phyloP scores from a whole-genome alignment of 768 basidiomycete species.

The Neoboletus magnificus region DNA sequence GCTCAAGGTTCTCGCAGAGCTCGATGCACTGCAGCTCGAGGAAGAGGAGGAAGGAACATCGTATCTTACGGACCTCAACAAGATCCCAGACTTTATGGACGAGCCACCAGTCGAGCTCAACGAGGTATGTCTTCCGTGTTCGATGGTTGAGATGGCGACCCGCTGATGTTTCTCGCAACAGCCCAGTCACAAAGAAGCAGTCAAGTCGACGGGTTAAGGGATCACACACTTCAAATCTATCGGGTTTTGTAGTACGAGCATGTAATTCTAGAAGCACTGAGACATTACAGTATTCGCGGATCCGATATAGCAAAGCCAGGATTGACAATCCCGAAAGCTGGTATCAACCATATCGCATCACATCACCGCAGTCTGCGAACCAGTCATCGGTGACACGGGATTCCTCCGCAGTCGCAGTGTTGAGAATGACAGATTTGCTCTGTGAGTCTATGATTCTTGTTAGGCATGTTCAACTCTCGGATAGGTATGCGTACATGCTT shows the following conservation, averaged over 20 bases:
- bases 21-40: conserved; percentile 91
- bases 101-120: conserved; percentile 70
- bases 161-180: conserved; percentile 19
- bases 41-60: conserved; percentile 88
- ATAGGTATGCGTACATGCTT: conserved; percentile 54
- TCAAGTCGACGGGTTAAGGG: conserved; percentile 46
- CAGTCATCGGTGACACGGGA: conserved; percentile 66
- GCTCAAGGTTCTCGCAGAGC: conserved; percentile 51
- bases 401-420: conserved; percentile 61
- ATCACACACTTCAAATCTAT: neutral
- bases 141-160: neutral
- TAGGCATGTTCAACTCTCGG: neutral
- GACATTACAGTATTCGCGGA: neutral
- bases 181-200: conserved; percentile 51
- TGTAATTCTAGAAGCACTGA: conserved; percentile 14
- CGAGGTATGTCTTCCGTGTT: conserved; percentile 45
- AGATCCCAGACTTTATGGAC: conserved; percentile 90
- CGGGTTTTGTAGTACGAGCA: conserved; percentile 1
- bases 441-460: conserved; percentile 59
- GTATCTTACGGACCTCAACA: conserved; percentile 83
- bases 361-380: conserved; percentile 59
- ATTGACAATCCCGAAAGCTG: neutral
- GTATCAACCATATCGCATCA: conserved; percentile 62
- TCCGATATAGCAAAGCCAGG: neutral
- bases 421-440: conserved; percentile 78